phyloP scores from a whole-genome alignment of 2,329 filamentous ascomycete species.

The Davidsoniella virescens region DNA sequence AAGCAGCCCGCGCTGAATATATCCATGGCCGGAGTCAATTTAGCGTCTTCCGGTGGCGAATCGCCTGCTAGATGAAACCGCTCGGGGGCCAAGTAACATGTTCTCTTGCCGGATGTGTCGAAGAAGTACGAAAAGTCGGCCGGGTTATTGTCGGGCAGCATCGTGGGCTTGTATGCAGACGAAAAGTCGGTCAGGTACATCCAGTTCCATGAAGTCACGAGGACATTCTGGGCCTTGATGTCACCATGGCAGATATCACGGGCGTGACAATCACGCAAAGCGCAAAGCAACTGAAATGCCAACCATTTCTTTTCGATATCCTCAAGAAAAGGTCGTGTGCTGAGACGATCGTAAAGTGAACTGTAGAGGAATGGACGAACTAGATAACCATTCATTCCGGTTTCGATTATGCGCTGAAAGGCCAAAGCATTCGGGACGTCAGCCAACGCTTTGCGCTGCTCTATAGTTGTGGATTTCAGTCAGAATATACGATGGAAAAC shows the following conservation, averaged over 20 bases:
- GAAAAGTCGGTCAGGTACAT: conserved; percentile 96
- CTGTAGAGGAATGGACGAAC: conserved; percentile 92
- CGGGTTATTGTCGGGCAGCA: conserved; percentile 88
- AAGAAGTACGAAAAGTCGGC: conserved; percentile 98
- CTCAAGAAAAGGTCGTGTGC: conserved; percentile 89
- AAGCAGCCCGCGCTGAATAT: conserved; percentile 95
- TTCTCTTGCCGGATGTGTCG: conserved; percentile 77
- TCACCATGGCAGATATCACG: conserved; percentile 88
- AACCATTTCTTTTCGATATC: conserved; percentile 99
- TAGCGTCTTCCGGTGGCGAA: conserved; percentile 40
- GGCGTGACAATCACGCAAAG: conserved; percentile 78
- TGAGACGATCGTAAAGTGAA: conserved; percentile 91
- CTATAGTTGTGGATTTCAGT: conserved; percentile 25
- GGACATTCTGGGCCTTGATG: conserved; percentile 93
- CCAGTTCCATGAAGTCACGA: conserved; percentile 99
- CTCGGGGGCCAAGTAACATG: conserved; percentile 90
- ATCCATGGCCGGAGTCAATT: conserved; percentile 87
- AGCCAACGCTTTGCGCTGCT: conserved; percentile 61
- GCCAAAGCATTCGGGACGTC: conserved; percentile 81
- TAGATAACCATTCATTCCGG: conserved; percentile 77
- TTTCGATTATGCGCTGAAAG: conserved; percentile 85
- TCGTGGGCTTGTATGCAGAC: conserved; percentile 83
- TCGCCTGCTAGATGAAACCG: conserved; percentile 63
- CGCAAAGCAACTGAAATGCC: conserved; percentile 85
- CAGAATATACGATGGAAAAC: background rate